Conservation (phyloP, 345 rosid species). For the Citrus hindsii region DNA sequence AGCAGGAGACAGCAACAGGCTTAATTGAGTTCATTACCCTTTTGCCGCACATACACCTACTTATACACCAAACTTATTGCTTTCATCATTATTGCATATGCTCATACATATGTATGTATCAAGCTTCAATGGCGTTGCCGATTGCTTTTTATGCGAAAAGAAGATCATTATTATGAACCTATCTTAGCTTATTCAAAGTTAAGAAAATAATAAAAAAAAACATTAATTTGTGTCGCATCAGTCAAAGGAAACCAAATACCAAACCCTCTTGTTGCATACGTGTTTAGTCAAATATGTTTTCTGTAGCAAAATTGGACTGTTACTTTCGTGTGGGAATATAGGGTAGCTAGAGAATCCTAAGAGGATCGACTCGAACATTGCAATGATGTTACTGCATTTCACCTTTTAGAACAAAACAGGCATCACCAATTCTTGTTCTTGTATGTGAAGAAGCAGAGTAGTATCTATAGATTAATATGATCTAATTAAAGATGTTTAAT, state of each 20-base stretch:
- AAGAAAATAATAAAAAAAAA: neutral
- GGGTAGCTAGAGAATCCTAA: conserved; percentile 7
- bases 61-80: neutral
- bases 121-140: too few species aligned
- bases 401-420: neutral
- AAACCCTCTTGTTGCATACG: neutral
- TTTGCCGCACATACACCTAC: conserved; percentile 32
- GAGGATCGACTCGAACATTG: neutral
- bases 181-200: conserved; percentile 19
- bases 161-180: neutral
- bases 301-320: neutral
- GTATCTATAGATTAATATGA: neutral
- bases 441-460: neutral
- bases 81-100: conserved; percentile 11
- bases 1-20: conserved; percentile 11
- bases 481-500: neutral
- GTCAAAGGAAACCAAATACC: conserved; percentile 20
- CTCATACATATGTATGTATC: neutral
- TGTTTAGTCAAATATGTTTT: conserved; percentile 16
- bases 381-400: conserved; percentile 3
- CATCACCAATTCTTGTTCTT: neutral
- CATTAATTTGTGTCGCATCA: neutral
- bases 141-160: conserved; percentile 1
- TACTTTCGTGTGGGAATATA: neutral
- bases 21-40: neutral